A percentile compares a stretch with the other conserved stretches of the same genome.
Evolutionary conservation across 768 basidiomycete genomes (phyloP).

Genomic region (Lentinula aciculospora): DNA sequence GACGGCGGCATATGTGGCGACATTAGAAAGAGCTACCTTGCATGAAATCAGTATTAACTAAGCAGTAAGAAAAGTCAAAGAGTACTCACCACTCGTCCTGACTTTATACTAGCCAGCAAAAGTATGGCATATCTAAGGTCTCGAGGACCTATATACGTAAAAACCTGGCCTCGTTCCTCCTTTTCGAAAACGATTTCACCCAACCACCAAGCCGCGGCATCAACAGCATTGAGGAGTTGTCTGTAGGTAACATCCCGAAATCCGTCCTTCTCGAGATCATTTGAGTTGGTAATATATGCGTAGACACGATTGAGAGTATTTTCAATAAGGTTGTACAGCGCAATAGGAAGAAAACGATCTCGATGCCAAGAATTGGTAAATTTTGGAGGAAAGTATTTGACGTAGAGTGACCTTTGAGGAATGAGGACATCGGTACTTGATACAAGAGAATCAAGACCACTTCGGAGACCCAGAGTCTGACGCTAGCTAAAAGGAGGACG

Average conservation of each 20-base stretch:
- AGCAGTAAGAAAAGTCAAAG: background rate
- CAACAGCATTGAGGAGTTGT: too few relatives aligned
- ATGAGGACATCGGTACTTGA: too few relatives aligned
- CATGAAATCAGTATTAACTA: background rate
- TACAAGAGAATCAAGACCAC: too few relatives aligned
- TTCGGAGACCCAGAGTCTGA: too few relatives aligned
- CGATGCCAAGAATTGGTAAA: background rate
- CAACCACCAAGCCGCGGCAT: background rate
- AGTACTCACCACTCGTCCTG: background rate
- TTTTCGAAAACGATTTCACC: background rate
- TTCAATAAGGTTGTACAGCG: background rate
- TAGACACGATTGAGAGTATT: too few relatives aligned
- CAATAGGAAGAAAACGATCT: background rate
- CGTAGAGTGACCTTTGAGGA: too few relatives aligned
- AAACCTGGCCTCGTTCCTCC: background rate
- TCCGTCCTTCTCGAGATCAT: too few relatives aligned
- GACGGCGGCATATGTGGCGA: background rate
- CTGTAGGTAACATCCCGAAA: too few relatives aligned
- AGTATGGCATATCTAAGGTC: background rate
- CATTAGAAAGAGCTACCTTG: background rate
- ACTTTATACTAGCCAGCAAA: background rate
- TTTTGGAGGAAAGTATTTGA: background rate
- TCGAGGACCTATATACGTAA: background rate
- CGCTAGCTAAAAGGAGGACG: too few relatives aligned
- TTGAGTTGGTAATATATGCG: too few relatives aligned